Conservation (phyloP, 768 basidiomycete species). For the Tricholoma saponaceum region DNA sequence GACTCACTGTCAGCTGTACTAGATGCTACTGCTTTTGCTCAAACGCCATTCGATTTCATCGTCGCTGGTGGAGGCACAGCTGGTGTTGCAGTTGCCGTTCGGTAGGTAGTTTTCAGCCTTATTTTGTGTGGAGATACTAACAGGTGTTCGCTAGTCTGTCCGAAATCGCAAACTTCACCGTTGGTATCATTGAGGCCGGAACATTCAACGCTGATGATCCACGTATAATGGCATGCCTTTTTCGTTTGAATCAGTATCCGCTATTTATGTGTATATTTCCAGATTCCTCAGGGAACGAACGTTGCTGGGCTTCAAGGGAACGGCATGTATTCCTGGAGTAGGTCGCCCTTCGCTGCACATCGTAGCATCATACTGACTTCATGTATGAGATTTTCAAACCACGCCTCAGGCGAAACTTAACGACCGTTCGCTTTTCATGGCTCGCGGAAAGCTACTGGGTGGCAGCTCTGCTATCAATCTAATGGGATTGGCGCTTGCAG, state of each 20-base stretch:
- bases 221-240: slow-evolving; percentile 15
- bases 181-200: slow-evolving; percentile 36
- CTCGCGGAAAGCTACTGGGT: slow-evolving; percentile 25
- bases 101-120: slow-evolving; percentile 6
- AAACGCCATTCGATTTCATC: slow-evolving; percentile 18
- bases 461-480: slow-evolving; percentile 18
- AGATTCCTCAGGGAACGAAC: neutral
- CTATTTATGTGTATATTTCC: neutral
- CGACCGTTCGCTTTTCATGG: slow-evolving; percentile 12
- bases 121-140: neutral
- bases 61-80: slow-evolving; percentile 22
- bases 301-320: neutral
- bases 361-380: slow-evolving; percentile 8
- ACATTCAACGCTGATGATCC: slow-evolving; percentile 9
- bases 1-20: neutral
- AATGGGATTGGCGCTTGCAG: slow-evolving; percentile 7
- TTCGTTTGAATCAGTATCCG: slow-evolving; percentile 1
- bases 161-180: slow-evolving; percentile 26
- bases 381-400: slow-evolving; percentile 19
- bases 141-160: slow-evolving; percentile 25
- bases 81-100: slow-evolving; percentile 17
- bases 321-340: neutral
- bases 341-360: neutral
- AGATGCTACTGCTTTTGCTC: neutral
- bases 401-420: slow-evolving; percentile 19